Percentiles rank a stretch among this genome's conserved stretches.
phyloP scores from a whole-genome alignment of 148 eudicot species.

The Rheum nobile region DNA sequence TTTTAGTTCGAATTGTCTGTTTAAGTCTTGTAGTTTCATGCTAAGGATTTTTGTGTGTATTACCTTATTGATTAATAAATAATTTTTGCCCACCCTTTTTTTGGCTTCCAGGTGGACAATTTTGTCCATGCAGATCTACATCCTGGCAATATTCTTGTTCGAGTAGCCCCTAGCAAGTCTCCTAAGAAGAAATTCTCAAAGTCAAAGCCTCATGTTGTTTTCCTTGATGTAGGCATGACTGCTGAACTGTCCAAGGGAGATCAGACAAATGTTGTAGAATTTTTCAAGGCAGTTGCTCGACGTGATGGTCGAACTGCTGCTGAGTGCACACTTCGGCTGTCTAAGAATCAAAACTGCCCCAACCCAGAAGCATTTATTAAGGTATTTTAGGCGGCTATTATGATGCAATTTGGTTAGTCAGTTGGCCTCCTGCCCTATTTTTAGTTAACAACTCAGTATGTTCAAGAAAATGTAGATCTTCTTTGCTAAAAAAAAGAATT shows the following conservation, averaged over 20 bases:
- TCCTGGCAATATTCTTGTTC: conserved; percentile 41
- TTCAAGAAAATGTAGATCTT: not conserved
- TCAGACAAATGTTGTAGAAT: conserved; percentile 21
- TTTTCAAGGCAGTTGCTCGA: conserved; percentile 28
- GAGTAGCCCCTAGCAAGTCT: conserved; percentile 22
- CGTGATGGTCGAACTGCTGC: conserved; percentile 34
- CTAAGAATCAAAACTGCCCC: conserved; percentile 30
- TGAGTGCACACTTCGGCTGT: conserved; percentile 23
- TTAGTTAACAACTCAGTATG: not conserved
- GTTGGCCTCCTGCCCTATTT: not conserved
- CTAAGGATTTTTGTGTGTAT: not conserved
- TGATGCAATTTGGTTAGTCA: not conserved
- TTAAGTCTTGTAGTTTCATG: not conserved
- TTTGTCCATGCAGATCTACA: conserved; percentile 37
- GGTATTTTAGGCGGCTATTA: conserved; percentile 8
- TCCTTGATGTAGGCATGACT: conserved; percentile 39
- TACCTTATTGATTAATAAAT: not conserved
- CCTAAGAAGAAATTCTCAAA: conserved; percentile 17
- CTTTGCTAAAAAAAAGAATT: not conserved
- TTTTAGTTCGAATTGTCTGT: not conserved
- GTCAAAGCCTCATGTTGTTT: conserved; percentile 34
- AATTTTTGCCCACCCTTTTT: not conserved
- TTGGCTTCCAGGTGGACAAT: conserved; percentile 26
- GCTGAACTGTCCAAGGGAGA: conserved; percentile 31
- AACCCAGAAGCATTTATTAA: conserved; percentile 26